Percentiles rank a stretch among this genome's conserved stretches.
Conservation (phyloP, 2,329 filamentous ascomycete species). For the Alternaria consortialis region DNA sequence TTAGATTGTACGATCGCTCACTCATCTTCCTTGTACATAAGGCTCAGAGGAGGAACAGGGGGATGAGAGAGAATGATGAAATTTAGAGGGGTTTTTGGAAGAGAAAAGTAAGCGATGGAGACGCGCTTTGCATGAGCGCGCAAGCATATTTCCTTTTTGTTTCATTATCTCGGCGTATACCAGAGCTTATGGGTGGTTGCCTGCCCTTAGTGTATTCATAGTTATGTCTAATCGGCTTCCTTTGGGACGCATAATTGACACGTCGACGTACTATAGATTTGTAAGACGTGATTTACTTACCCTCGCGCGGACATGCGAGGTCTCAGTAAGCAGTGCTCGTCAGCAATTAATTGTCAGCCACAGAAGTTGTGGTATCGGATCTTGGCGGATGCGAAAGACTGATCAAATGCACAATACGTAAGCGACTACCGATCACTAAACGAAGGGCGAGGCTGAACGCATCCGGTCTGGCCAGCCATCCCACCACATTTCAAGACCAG, state of each 20-base stretch:
- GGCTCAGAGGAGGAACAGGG: background rate
- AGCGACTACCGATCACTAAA: background rate
- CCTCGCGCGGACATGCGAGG: too few species aligned
- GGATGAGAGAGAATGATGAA: background rate
- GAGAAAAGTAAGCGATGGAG: background rate
- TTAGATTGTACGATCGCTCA: background rate
- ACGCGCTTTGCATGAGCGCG: background rate
- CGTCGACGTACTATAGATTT: background rate
- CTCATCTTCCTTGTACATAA: background rate
- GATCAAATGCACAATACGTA: background rate
- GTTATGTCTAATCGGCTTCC: background rate
- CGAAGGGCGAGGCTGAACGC: background rate
- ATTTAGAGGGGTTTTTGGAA: background rate
- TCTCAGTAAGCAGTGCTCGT: background rate
- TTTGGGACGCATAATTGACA: background rate
- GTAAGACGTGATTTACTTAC: background rate
- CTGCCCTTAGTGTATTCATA: background rate
- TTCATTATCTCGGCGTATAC: background rate
- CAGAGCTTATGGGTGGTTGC: background rate
- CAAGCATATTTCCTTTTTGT: background rate
- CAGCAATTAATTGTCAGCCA: background rate
- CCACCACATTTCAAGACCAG: background rate
- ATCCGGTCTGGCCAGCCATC: background rate
- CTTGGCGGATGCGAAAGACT: constrained; percentile 1
- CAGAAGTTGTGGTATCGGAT: background rate